phyloP scores from a whole-genome alignment of 1,284 basidiomycete genomes.

The Rhodotorula sp. region DNA sequence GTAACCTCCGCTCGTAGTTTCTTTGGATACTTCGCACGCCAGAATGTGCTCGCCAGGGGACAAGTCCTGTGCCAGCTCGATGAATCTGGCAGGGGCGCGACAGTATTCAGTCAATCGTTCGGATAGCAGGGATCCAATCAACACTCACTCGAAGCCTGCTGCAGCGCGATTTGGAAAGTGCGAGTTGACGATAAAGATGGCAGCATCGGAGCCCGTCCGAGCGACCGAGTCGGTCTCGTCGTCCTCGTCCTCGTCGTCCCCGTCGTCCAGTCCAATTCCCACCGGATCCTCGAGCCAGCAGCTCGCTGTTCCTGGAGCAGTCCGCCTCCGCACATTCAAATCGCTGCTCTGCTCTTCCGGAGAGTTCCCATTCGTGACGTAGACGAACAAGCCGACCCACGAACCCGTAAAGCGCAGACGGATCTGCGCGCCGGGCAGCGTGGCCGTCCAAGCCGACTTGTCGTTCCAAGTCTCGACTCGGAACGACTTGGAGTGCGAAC shows the following conservation, averaged over 20 bases:
- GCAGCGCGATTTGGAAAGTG: conserved; percentile 11
- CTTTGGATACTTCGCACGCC: conserved; percentile 22
- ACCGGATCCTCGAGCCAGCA: conserved; percentile 31
- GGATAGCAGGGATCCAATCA: no score
- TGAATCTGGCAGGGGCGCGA: conserved; percentile 4
- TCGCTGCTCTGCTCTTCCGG: not conserved
- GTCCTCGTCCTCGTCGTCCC: not conserved
- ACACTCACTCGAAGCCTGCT: conserved; percentile 18
- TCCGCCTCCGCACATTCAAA: not conserved
- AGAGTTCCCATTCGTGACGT: conserved; percentile 15
- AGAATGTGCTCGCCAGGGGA: conserved; percentile 20
- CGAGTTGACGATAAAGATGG: conserved; percentile 7
- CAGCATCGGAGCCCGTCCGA: not conserved
- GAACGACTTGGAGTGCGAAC: conserved; percentile 24
- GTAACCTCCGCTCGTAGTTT: conserved; percentile 22
- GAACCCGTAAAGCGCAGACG: conserved; percentile 28
- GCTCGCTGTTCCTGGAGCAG: conserved; percentile 15
- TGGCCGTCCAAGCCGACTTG: conserved; percentile 24
- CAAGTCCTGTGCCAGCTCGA: conserved; percentile 13
- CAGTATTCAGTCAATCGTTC: no score
- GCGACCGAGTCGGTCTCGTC: not conserved
- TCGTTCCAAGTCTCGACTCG: conserved; percentile 31
- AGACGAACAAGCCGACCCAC: conserved; percentile 31
- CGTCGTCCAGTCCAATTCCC: not conserved
- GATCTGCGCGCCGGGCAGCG: conserved; percentile 20